Evolutionary conservation across 768 basidiomycete genomes (phyloP), one percentile per base, ranked within the genome.

Genomic region (Solioccasus polychromus): DNA sequence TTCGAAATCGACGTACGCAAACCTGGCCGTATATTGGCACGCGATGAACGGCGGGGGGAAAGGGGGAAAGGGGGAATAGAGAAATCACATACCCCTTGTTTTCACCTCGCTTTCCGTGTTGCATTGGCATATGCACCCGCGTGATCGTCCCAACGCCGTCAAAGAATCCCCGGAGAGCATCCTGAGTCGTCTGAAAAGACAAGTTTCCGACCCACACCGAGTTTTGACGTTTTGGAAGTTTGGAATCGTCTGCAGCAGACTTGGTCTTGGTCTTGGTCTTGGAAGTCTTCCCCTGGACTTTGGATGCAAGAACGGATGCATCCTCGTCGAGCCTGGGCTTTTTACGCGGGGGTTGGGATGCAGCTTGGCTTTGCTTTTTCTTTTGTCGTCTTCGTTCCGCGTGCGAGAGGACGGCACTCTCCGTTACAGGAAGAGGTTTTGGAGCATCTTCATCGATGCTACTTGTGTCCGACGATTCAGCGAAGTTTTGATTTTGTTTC

Each of bases 131-230:
- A 62, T 95, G 74, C 53, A 93, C 71, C 35, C 92, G 73, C 15
- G 85, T 89, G 48, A 92, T 80, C 56, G 84, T 85, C 29, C 85
- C 88, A 23, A 71, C 79, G 2, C 75, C 79, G 32, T 79, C 75
- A 61, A 92, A 91, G 67, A 91, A 92, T 24, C 54, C 58, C 32
- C 72, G 75, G 25, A 98, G 68, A n/a, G 83, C 71, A 10, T 86
- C 80, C 45, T 76, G 71, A 1, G 85, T 88, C 41, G 95, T 97
- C 68, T 86, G 88, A 76, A 87, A 98, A 6, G 88, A 77, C 63
- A 98, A 62, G 68, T 98, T 98, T 32, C 95, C 95, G 24, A 97
- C 88, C 95, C 95, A 98, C 37, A 97, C 75, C 5, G 91, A 94
- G 62, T 94, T 83, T 65, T 89, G 81, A 20, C 86, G 80, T 64